Percentiles rank a stretch among this genome's conserved stretches.
Conservation (phyloP, 2,329 filamentous ascomycete species). For the Alternaria sp. region DNA sequence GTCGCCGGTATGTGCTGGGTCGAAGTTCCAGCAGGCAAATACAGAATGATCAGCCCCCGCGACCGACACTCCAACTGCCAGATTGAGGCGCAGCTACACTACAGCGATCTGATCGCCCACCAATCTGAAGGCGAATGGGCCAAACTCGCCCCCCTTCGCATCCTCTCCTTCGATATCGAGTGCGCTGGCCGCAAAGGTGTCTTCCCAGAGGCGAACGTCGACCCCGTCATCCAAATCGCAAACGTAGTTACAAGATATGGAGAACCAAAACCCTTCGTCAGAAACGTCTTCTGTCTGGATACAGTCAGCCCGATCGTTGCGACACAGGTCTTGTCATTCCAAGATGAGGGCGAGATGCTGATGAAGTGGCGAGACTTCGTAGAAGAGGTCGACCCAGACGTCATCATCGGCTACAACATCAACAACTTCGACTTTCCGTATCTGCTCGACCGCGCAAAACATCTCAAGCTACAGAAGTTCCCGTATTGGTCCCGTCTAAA, state of each 20-base stretch:
- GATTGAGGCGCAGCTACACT: conserved; percentile 88
- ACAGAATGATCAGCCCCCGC: conserved; percentile 69
- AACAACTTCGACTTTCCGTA: conserved; percentile 99
- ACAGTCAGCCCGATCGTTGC: conserved; percentile 93
- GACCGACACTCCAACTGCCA: conserved; percentile 90
- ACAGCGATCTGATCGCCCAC: conserved; percentile 83
- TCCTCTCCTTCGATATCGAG: conserved; percentile 97
- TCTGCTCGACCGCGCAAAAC: conserved; percentile 82
- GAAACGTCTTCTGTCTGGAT: conserved; percentile 95
- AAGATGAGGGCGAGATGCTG: conserved; percentile 87
- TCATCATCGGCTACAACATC: conserved; percentile 99
- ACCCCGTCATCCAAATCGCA: conserved; percentile 97
- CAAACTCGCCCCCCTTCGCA: conserved; percentile 93
- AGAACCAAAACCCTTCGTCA: conserved; percentile 92
- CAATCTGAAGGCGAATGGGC: conserved; percentile 92
- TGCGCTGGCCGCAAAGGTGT: conserved; percentile 97
- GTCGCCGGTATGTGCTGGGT: conserved; percentile 98
- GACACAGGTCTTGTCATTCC: conserved; percentile 86
- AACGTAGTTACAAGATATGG: conserved; percentile 94
- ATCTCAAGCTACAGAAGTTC: conserved; percentile 80
- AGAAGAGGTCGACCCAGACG: conserved; percentile 88
- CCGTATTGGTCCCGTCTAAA: conserved; percentile 86
- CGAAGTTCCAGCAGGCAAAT: conserved; percentile 77
- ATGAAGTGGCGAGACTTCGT: conserved; percentile 90
- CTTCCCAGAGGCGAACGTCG: conserved; percentile 89